Evolutionary conservation across 2,329 filamentous ascomycete species (phyloP).

Genomic region (Neocucurbitaria cava): DNA sequence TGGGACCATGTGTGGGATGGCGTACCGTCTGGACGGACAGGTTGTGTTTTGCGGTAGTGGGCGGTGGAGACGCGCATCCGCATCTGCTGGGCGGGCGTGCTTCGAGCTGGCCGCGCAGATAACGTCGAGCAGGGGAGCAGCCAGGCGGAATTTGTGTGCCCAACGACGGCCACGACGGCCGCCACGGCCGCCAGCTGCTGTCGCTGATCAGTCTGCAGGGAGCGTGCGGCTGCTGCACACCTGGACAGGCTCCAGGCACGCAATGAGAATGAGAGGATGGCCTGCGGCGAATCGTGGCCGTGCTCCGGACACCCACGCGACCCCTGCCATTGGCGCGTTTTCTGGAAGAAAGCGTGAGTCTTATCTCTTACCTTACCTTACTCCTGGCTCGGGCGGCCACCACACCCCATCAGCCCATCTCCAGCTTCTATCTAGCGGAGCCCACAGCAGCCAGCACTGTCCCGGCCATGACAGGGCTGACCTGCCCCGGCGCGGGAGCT

Average conservation of each 20-base stretch:
- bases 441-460: constrained; percentile 24
- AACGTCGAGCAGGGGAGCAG: constrained; percentile 1
- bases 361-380: constrained; percentile 41
- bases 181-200: neutral
- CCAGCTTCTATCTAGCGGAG: constrained; percentile 21
- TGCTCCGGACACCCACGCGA: constrained; percentile 19
- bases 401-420: constrained; percentile 20
- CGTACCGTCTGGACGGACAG: constrained; percentile 13
- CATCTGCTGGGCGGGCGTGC: neutral
- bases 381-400: constrained; percentile 27
- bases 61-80: constrained; percentile 17
- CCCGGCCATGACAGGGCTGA: constrained; percentile 33
- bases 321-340: constrained; percentile 23
- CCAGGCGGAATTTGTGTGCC: too few relatives aligned
- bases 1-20: constrained; percentile 23
- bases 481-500: constrained; percentile 45
- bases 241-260: constrained; percentile 15
- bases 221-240: constrained; percentile 23
- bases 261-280: constrained; percentile 13
- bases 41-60: constrained; percentile 5
- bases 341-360: constrained; percentile 18
- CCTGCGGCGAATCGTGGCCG: constrained; percentile 13
- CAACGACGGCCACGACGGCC: neutral
- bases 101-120: constrained; percentile 4
- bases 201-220: constrained; percentile 13